These are phyloP conservation scores for Coemansia sp. DNA, from an alignment of 192 early-diverging fungal species.

Conservation along the genomic window DNA sequence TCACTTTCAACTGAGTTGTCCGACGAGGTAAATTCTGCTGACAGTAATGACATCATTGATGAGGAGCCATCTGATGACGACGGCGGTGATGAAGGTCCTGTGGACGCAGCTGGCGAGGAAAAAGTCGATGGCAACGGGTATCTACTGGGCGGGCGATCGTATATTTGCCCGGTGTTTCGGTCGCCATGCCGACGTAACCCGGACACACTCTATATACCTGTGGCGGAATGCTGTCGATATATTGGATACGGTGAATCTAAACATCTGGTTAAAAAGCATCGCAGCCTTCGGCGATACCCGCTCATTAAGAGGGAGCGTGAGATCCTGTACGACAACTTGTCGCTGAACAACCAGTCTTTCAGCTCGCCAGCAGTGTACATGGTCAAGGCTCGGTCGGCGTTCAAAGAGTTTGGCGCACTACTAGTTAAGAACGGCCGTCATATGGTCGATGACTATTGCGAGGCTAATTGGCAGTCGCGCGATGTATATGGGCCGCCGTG, in stretches of 20 bases:
- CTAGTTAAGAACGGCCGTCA: conserved; percentile 3
- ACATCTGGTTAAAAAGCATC: background rate
- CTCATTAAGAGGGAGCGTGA: background rate
- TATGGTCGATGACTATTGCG: conserved; percentile 1
- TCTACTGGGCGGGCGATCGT: background rate
- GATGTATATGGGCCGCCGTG: background rate
- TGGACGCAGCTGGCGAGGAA: background rate
- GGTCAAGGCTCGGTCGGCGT: background rate
- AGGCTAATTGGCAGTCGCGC: background rate
- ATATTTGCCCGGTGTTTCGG: conserved; percentile 6
- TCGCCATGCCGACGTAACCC: background rate
- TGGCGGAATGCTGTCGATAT: background rate
- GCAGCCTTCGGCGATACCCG: background rate
- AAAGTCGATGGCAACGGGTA: background rate
- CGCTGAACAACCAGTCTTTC: background rate
- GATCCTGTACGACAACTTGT: background rate
- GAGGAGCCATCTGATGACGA: background rate
- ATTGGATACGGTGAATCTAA: background rate
- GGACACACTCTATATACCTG: background rate
- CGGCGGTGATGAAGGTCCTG: background rate
- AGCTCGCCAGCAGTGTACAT: background rate
- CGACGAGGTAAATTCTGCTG: background rate
- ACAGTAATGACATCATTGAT: background rate
- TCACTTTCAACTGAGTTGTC: background rate
- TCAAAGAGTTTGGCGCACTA: background rate